Evolutionary conservation across 345 rosid genomes (phyloP), one percentile per base, ranked within the genome.

Genomic region (Arabis hirsuta): DNA sequence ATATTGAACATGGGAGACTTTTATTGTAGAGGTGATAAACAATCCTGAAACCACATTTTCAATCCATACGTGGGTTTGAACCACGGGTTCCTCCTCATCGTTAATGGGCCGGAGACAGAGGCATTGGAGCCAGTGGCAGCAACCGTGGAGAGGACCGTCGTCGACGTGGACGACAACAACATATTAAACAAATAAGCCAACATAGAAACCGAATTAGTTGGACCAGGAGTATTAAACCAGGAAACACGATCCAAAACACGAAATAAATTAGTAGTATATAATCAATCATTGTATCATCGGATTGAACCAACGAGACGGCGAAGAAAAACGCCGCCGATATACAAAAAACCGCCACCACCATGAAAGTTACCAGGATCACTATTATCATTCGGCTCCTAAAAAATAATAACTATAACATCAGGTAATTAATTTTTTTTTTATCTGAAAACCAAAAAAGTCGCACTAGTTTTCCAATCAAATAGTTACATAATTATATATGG

Each of bases 221-320:
- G 12, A 24, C 43, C 52, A 77, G 12, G 0, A 77, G 62, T 56
- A 71, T 19, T 12, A 77, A n/a, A 19, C 44, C 44, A 64, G 76
- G 76, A 77, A 77, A 71, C 34, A 71, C 67, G 0, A 77, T 4
- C 80, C 80, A 77, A 52, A 71, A 77, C 48, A 48, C 68, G 12
- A 77, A 9, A 50, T 77, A 77, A 42, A 77, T 26, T 3, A 12
- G 0, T 4, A 65, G 26, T 65, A 71, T 57, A 6, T 22, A 26
- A 5, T 1, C 0, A 16, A 77, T 64, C 9, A 31, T 27, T 61
- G 12, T 16, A 61, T 78, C 78, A 0, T 72, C 74, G 11, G 53
- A 55, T 38, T 59, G 81, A 61, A 78, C 78, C 55, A 72, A n/a
- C 1, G 58, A 38, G 2, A 78, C 60, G 1, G 81, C 69, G 5